Evolutionary conservation across 2,329 filamentous ascomycete species (phyloP), one percentile per base, ranked within the genome.

Genomic region (Cordyceps farinosa): DNA sequence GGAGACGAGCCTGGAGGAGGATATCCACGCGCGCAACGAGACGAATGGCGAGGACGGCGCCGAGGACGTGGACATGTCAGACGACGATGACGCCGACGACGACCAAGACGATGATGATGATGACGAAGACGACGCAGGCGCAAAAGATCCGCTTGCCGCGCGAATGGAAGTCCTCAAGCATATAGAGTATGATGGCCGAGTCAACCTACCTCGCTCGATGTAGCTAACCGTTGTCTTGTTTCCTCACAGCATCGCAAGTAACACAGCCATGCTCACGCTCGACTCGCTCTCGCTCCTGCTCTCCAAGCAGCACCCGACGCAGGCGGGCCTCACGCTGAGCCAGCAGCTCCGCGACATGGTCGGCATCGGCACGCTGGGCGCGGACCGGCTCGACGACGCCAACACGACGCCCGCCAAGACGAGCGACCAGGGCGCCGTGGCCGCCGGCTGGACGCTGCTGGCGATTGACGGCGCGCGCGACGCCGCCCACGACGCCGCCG

Each of bases 211-310:
- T 22, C 22, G 22, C 11, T n/a, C 15, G 3, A 22, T 22, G 22
- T 22, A 22, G 32, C 44, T 34, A 36, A 64, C 36, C 13, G 22
- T 29, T 40, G 6, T 11, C 22, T 22, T 22, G 22, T 22, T 9
- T 32, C 27, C 5, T 34, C 36, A 42, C 64, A 78, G 76, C 47
- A 67, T 76, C 53, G 76, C 76, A 34, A 70, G 71, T 62, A 84
- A 89, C 67, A 84, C 86, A 61, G 83, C 88, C 47, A 81, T 90
- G 71, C 82, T 90, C 65, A 87, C 88, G 7, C 85, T 96, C 69
- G 91, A 97, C 73, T 91, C 93, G 69, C 78, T 96, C 62, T 96
- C 92, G 36, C 83, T 96, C 7, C 81, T 96, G 1, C 81, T 95
- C 17, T 91, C 91, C n/a, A 93, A 92, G 73, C 86, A 95, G 71